phyloP scores from a whole-genome alignment of 2,329 filamentous ascomycete species.

The Knufia petricola region DNA sequence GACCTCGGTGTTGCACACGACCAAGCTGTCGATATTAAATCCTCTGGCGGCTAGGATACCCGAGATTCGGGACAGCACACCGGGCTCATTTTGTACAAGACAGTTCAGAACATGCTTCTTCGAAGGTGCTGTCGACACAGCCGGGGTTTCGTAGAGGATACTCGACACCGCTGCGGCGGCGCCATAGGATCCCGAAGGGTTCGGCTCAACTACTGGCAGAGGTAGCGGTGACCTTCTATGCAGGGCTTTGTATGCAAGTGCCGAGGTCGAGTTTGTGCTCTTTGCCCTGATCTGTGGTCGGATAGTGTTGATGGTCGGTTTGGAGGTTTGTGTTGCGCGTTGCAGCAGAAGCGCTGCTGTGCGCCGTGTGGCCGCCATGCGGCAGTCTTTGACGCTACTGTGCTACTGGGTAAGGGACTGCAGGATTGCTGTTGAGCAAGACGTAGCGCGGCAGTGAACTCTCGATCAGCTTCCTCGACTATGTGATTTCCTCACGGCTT shows the following conservation, averaged over 20 bases:
- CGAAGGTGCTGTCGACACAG: conserved; percentile 69
- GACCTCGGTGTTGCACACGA: conserved; percentile 96
- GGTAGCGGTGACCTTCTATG: conserved; percentile 81
- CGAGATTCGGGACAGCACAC: conserved; percentile 90
- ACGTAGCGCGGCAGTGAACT: too few relatives aligned
- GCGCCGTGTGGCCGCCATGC: conserved; percentile 7
- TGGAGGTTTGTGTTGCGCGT: conserved; percentile 5
- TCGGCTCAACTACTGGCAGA: conserved; percentile 64
- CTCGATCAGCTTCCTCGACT: too few relatives aligned
- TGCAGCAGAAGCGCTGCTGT: conserved; percentile 8
- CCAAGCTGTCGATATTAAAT: conserved; percentile 98
- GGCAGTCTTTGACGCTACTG: neutral
- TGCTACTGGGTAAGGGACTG: too few relatives aligned
- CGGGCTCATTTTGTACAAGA: conserved; percentile 96
- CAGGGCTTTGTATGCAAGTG: conserved; percentile 92
- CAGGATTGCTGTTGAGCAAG: too few relatives aligned
- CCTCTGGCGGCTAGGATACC: conserved; percentile 91
- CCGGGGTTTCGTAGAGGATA: conserved; percentile 96
- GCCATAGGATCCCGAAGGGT: conserved; percentile 59
- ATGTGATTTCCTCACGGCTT: neutral
- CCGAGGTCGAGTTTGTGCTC: conserved; percentile 64
- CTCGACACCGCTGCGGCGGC: conserved; percentile 92
- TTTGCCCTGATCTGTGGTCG: conserved; percentile 14
- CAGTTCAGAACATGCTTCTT: conserved; percentile 98
- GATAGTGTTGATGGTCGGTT: conserved; percentile 12